These are phyloP conservation scores for Ormosia emarginata DNA, from an alignment of 306 rosid genomes.

Conservation along the genomic window DNA sequence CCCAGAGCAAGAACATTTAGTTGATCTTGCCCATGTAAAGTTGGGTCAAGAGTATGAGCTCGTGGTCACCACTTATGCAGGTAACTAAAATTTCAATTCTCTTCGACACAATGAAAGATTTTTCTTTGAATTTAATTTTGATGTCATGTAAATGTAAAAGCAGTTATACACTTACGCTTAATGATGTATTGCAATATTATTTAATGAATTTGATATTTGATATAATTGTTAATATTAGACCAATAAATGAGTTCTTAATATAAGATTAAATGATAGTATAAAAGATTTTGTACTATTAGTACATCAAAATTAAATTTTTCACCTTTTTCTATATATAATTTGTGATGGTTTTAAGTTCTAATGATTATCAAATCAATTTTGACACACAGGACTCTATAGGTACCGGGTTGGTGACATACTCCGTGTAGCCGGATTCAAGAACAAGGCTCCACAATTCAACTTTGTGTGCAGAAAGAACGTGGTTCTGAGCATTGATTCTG, in stretches of 20 bases:
- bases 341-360: neutral
- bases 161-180: no score
- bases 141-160: no score
- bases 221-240: no score
- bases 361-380: neutral
- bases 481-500: conserved; percentile 51
- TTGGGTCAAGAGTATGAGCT: conserved; percentile 60
- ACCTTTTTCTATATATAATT: neutral
- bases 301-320: no score
- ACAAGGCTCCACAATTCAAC: conserved; percentile 65
- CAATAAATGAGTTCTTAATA: no score
- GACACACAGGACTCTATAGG: conserved; percentile 50
- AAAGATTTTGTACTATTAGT: no score
- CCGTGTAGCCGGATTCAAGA: conserved; percentile 61
- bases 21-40: conserved; percentile 57
- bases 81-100: neutral
- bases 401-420: conserved; percentile 60
- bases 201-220: no score
- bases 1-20: conserved; percentile 21
- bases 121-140: no score
- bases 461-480: conserved; percentile 61
- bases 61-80: conserved; percentile 65
- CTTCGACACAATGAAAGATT: no score
- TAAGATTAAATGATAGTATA: no score
- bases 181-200: no score